Conservation (phyloP, 179 eudicot species). For the Carnegiea gigantea region DNA sequence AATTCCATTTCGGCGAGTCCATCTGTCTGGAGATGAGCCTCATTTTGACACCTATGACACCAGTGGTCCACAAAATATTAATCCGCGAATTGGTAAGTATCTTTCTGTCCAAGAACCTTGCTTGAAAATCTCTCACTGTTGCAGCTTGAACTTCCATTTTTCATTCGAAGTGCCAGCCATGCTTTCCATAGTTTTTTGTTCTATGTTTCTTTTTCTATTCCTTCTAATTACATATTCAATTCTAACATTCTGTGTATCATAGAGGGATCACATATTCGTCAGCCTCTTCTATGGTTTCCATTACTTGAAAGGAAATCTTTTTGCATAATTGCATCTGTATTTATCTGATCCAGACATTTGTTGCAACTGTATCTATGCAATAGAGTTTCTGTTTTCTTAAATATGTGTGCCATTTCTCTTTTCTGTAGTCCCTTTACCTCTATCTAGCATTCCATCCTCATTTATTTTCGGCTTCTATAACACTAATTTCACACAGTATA, state of each 20-base stretch:
- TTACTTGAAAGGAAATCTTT: not conserved
- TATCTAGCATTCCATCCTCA: not conserved
- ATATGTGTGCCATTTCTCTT: not conserved
- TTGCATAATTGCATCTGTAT: not conserved
- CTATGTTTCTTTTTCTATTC: not conserved
- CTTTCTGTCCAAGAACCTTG: not conserved
- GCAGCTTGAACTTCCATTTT: not conserved
- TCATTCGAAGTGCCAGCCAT: not conserved
- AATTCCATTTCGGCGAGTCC: conserved; percentile 91
- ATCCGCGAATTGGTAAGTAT: conserved; percentile 65
- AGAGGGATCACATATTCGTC: not conserved
- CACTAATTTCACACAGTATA: not conserved
- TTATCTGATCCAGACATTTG: not conserved
- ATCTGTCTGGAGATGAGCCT: conserved; percentile 82
- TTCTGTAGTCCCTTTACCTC: not conserved
- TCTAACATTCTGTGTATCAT: not conserved
- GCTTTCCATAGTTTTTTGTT: not conserved
- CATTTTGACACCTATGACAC: conserved; percentile 95
- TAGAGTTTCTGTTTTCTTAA: not conserved
- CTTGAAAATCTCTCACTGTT: not conserved
- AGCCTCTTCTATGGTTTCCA: not conserved
- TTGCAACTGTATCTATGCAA: not conserved
- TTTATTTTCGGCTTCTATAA: not conserved
- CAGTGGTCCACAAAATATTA: conserved; percentile 93
- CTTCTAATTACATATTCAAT: not conserved